Conservation (phyloP, 1,284 basidiomycete species). For the Heliocybe sulcata region DNA sequence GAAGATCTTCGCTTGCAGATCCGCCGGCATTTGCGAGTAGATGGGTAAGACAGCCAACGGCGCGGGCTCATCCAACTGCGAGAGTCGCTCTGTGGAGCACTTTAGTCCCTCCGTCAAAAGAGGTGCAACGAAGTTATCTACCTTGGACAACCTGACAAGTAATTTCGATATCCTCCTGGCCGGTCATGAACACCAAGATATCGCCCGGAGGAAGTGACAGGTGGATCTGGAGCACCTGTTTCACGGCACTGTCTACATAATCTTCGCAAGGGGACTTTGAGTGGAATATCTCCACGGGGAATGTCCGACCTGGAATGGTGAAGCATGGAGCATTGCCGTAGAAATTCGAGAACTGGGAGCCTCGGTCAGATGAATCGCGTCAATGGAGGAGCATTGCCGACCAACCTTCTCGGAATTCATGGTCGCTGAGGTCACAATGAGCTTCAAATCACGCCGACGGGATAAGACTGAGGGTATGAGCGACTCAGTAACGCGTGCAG, state of each 20-base stretch:
- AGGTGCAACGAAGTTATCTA: slow-evolving; percentile 29
- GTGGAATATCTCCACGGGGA: slow-evolving; percentile 96
- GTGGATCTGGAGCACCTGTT: slow-evolving; percentile 96
- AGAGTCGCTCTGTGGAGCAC: slow-evolving; percentile 71
- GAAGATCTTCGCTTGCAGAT: slow-evolving; percentile 97
- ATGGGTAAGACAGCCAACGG: slow-evolving; percentile 89
- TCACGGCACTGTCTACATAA: slow-evolving; percentile 97
- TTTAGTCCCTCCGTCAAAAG: slow-evolving; percentile 23
- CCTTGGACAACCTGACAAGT: slow-evolving; percentile 89
- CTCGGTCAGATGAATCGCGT: neutral
- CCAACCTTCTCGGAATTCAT: slow-evolving; percentile 96
- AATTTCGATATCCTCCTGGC: slow-evolving; percentile 97
- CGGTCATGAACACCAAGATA: slow-evolving; percentile 99
- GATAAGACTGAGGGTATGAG: slow-evolving; percentile 65
- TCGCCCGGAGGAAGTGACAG: slow-evolving; percentile 92
- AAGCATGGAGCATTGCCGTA: slow-evolving; percentile 94
- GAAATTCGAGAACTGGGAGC: slow-evolving; percentile 79
- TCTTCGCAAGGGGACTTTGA: slow-evolving; percentile 97
- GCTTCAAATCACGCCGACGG: slow-evolving; percentile 84
- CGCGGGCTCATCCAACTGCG: slow-evolving; percentile 85
- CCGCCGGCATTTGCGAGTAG: slow-evolving; percentile 99
- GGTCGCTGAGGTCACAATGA: slow-evolving; percentile 97
- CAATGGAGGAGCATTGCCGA: neutral
- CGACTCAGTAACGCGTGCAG: neutral
- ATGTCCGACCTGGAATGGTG: slow-evolving; percentile 97